Evolutionary conservation across 306 rosid genomes (phyloP).

Genomic region (Vicia faba): DNA sequence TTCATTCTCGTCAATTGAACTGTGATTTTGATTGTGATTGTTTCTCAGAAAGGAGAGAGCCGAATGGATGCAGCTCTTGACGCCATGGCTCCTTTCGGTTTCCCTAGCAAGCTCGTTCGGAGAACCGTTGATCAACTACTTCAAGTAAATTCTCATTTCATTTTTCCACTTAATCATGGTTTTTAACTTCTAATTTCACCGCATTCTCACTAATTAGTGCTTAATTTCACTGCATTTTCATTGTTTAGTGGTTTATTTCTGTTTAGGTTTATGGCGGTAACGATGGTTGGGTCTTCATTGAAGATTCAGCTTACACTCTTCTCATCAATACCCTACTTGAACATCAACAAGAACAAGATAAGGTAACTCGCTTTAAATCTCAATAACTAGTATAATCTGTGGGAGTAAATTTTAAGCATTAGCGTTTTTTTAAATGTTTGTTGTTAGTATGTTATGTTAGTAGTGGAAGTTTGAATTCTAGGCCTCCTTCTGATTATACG

Average conservation of each 20-base stretch:
- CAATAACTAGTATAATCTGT: not conserved
- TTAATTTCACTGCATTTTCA: not conserved
- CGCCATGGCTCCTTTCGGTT: slow-evolving; percentile 55
- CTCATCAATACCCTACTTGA: slow-evolving; percentile 52
- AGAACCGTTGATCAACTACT: slow-evolving; percentile 44
- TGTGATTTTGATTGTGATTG: not conserved
- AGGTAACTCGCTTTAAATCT: slow-evolving; percentile 5
- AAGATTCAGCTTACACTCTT: slow-evolving; percentile 47
- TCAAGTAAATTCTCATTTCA: slow-evolving; percentile 17
- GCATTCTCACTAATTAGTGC: not conserved
- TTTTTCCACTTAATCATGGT: not conserved
- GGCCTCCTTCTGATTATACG: too few species aligned
- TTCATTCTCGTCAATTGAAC: not conserved
- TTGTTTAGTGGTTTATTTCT: not conserved
- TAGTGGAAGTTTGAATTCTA: not conserved
- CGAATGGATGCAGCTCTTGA: slow-evolving; percentile 68
- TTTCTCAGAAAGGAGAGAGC: slow-evolving; percentile 22
- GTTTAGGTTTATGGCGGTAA: slow-evolving; percentile 56
- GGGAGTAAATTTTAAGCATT: not conserved
- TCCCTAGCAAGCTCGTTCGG: slow-evolving; percentile 35
- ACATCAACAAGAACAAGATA: slow-evolving; percentile 6
- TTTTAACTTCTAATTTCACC: not conserved
- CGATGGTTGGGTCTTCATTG: slow-evolving; percentile 59
- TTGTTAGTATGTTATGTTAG: not conserved
- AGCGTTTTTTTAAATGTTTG: not conserved